Evolutionary conservation across 306 rosid species (phyloP), one percentile per base, ranked within the genome.

Genomic region (Begonia peltatifolia): DNA sequence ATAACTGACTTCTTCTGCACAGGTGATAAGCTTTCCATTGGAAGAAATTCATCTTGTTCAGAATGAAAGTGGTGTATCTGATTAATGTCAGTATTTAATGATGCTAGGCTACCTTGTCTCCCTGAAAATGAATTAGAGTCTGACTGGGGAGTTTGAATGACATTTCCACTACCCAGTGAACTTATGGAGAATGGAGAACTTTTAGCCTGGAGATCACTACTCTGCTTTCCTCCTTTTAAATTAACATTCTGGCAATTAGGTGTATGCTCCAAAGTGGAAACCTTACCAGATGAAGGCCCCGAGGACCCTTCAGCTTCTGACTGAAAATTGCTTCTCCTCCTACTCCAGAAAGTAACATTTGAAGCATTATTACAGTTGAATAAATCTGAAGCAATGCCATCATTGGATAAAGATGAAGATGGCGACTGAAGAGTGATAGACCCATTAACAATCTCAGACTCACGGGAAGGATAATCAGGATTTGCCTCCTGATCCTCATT

Each of bases 121-220:
- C 65, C 82, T 56, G 79, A 30, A 30, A 30, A 5, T 30, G 38
- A 70, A 70, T 69, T 72, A 5, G 75, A 73, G 65, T 69, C 79
- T 38, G 97, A 82, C 36, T 65, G 67, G 49, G 97, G 97, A 53
- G 97, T 84, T 69, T 41, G 75, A 63, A 84, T 78, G 48, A 84
- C 84, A 72, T 82, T 84, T 51, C 72, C 81, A 62, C 93, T 77
- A 18, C 73, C 68, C 59, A 79, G 44, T 13, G 93, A 81, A 54
- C 67, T 60, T 52, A 52, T 17, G 57, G 95, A 84, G 68, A 79
- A 77, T 8, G 94, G 93, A 64, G 84, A 81, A 30, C 63, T 79
- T 51, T 67, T 77, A 13, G 54, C 71, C 46, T 38, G 55, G 63
- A 64, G 49, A 63, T 60, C 64, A 77, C 60, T 35, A 25, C 14